Evolutionary conservation across 257 asterid genomes (phyloP).

Genomic region (Solanum pennellii): DNA sequence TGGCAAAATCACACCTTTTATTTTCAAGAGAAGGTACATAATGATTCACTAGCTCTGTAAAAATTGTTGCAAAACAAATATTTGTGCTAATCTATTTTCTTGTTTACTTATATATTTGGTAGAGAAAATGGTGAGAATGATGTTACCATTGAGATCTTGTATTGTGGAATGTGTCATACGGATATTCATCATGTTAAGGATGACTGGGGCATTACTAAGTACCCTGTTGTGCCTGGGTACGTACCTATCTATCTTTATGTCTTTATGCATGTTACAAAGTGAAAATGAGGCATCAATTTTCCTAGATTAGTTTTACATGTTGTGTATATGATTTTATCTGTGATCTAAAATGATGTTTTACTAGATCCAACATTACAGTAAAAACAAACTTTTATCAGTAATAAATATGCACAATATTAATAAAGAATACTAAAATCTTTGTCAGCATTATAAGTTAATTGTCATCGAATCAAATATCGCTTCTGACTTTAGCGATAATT

Average conservation of each 20-base stretch:
- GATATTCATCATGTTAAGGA: constrained; percentile 30
- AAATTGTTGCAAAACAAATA: neutral
- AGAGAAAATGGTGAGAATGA: constrained; percentile 38
- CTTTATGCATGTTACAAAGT: neutral
- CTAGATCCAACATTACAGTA: neutral
- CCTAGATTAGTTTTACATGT: neutral
- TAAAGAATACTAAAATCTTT: neutral
- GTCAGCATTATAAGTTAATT: neutral
- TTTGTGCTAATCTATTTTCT: neutral
- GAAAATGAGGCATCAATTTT: neutral
- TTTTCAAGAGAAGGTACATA: constrained; percentile 30
- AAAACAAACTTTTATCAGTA: neutral
- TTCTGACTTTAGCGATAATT: neutral
- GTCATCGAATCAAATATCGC: neutral
- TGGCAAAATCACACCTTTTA: constrained; percentile 28
- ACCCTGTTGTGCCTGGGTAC: constrained; percentile 46
- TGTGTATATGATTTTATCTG: neutral
- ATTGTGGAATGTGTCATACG: constrained; percentile 43
- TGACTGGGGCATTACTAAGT: constrained; percentile 40
- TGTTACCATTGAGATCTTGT: constrained; percentile 26
- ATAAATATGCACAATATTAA: neutral
- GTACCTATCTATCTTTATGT: neutral
- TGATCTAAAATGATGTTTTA: neutral
- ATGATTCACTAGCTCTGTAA: neutral
- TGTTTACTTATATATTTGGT: neutral